Base-by-base conservation (phyloP, 495 filamentous ascomycete genomes). In the Podospora pseudoanserina region DNA sequence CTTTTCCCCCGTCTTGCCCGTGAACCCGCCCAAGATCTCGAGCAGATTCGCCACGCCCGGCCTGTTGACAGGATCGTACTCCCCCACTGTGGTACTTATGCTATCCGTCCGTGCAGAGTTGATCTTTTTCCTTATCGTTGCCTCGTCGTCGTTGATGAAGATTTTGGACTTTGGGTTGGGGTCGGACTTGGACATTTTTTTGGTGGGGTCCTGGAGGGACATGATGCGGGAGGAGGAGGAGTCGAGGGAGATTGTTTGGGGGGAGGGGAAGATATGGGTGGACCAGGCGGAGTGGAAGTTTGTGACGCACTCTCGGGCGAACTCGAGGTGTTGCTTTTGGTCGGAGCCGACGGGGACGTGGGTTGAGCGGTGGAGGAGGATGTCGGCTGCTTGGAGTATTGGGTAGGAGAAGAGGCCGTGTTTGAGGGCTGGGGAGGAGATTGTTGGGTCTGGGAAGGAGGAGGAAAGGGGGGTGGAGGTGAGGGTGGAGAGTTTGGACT, bases 311-410 rank as follows among this genome's bases (percentile, higher is more conserved):
- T 94, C 87, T 64, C 95, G 83, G 16, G 93, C 87, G 74, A 97
- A 96, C 77, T 99, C 96, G 58, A 99, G 84, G 77, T 99, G 95
- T 74, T 99, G 95, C 61, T 79, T 81, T 79, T 99, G 95, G 75
- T 99, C 95, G 69, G 93, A 91, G 34, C 95, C 95, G 2, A 98
- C 94, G 53, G 95, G 95, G 63, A 99, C 95, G 83, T 97, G 93
- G 0, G 96, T 98, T 54, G 94, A 87, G 53, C 88, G 83, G 75
- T 98, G 92, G 16, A 97, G 83, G 27, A 99, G 85, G 58, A 99
- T 92, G 78, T 99, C 95, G 39, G 96, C 95, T 30, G 95, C 94
- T 76, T 97, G 94, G 15, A 99, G 86, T 26, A 99, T 92, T 16
- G 95, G 95, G 74, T 99, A 99, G 11, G 93, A 95, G 81, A 97